Conservation (phyloP, 352 stramenopile genomes). For the Phytophthora multivora region DNA sequence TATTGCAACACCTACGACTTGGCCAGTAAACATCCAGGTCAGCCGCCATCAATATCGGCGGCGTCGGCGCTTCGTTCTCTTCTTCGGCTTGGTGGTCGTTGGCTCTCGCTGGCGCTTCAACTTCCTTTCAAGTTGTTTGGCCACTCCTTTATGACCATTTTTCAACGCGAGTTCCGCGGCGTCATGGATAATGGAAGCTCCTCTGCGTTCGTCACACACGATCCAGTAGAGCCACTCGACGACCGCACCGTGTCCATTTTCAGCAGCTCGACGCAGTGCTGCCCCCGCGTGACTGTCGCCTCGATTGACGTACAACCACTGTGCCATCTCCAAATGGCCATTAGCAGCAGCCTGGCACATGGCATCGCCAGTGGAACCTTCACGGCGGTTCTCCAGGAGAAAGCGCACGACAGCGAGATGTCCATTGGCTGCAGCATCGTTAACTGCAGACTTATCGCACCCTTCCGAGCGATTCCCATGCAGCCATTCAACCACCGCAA, state of each 20-base stretch:
- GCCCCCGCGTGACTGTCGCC: slow-evolving; percentile 13
- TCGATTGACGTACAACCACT: slow-evolving; percentile 20
- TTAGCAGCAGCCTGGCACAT: slow-evolving; percentile 16
- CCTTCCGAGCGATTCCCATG: slow-evolving; percentile 11
- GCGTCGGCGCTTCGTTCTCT: slow-evolving; percentile 14
- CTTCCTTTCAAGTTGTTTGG: slow-evolving; percentile 9
- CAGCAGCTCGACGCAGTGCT: slow-evolving; percentile 16
- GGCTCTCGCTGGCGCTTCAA: slow-evolving; percentile 12
- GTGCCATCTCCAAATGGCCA: slow-evolving; percentile 17
- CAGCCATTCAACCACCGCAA: slow-evolving; percentile 20
- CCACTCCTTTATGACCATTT: slow-evolving; percentile 4
- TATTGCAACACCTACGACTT: neutral
- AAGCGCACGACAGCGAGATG: slow-evolving; percentile 19
- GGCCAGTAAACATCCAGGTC: neutral
- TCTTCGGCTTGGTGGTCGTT: neutral
- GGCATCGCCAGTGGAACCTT: slow-evolving; percentile 20
- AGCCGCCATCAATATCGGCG: slow-evolving; percentile 4
- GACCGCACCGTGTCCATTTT: slow-evolving; percentile 11
- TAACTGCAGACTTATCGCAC: slow-evolving; percentile 12
- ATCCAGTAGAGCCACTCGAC: slow-evolving; percentile 28
- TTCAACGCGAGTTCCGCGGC: slow-evolving; percentile 15
- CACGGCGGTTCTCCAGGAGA: slow-evolving; percentile 21
- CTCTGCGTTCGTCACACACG: slow-evolving; percentile 20
- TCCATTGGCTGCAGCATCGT: slow-evolving; percentile 8
- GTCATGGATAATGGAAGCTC: slow-evolving; percentile 11